Evolutionary conservation across 2,329 filamentous ascomycete species (phyloP).

Genomic region (Paraphaeosphaeria minitans): DNA sequence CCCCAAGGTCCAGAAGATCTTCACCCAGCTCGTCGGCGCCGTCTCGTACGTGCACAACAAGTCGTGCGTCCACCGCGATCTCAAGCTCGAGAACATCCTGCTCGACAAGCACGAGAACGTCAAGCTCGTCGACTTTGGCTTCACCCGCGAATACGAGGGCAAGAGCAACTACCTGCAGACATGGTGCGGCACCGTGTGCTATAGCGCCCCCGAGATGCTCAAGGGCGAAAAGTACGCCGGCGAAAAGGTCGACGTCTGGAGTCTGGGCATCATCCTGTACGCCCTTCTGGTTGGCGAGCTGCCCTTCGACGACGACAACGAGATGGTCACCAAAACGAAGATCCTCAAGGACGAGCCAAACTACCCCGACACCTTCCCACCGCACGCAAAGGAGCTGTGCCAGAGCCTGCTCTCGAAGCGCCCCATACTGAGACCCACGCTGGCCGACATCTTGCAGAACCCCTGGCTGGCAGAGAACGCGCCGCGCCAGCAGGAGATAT

Average conservation of each 20-base stretch:
- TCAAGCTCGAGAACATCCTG: slow-evolving; percentile 96
- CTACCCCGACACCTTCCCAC: slow-evolving; percentile 79
- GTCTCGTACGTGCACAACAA: slow-evolving; percentile 95
- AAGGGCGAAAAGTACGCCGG: slow-evolving; percentile 98
- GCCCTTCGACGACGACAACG: slow-evolving; percentile 95
- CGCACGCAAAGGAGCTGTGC: slow-evolving; percentile 78
- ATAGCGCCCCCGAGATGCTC: slow-evolving; percentile 97
- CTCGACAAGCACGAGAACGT: slow-evolving; percentile 97
- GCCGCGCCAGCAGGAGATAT: slow-evolving; percentile 83
- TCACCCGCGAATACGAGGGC: slow-evolving; percentile 95
- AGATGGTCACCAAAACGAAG: slow-evolving; percentile 80
- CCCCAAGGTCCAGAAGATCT: slow-evolving; percentile 91
- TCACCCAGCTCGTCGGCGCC: slow-evolving; percentile 92
- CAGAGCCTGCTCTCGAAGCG: slow-evolving; percentile 86
- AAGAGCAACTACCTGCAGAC: slow-evolving; percentile 94
- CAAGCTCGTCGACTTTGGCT: slow-evolving; percentile 97
- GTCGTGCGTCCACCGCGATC: slow-evolving; percentile 92
- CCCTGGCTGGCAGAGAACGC: slow-evolving; percentile 88
- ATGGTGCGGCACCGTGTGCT: slow-evolving; percentile 97
- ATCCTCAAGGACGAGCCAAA: slow-evolving; percentile 86
- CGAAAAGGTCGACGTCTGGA: slow-evolving; percentile 98
- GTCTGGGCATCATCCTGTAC: slow-evolving; percentile 82
- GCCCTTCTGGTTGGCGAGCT: slow-evolving; percentile 82
- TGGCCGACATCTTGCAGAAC: slow-evolving; percentile 85
- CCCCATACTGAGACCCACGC: slow-evolving; percentile 77